Evolutionary conservation across 768 basidiomycete genomes (phyloP).

Genomic region (Lactarius pseudohatsudake): DNA sequence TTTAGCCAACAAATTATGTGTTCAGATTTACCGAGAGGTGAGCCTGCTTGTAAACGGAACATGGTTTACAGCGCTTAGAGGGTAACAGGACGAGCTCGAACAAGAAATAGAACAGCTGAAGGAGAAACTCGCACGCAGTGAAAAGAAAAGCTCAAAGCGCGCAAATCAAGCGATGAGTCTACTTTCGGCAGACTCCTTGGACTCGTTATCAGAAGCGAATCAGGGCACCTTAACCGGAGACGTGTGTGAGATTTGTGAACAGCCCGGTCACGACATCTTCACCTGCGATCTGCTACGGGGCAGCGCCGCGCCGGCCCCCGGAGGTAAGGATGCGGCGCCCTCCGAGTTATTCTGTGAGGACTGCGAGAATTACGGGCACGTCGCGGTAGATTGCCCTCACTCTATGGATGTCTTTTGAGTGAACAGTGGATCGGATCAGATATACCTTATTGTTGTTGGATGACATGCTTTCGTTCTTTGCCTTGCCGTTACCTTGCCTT

Average conservation of each 20-base stretch:
- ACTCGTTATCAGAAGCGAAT: constrained; percentile 22
- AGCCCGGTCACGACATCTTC: constrained; percentile 83
- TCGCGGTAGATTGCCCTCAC: constrained; percentile 76
- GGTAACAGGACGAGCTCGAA: constrained; percentile 77
- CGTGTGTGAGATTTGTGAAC: constrained; percentile 85
- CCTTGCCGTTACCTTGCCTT: background rate
- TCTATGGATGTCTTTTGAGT: constrained; percentile 75
- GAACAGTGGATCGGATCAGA: constrained; percentile 1
- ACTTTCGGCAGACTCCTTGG: constrained; percentile 29
- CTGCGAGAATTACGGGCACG: constrained; percentile 79
- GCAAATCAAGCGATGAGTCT: constrained; percentile 33
- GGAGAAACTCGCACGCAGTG: constrained; percentile 58
- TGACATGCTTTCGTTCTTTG: constrained; percentile 11
- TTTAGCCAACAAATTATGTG: background rate
- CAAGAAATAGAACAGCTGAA: constrained; percentile 77
- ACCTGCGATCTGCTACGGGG: constrained; percentile 69
- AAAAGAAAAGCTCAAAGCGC: constrained; percentile 60
- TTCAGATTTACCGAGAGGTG: constrained; percentile 82
- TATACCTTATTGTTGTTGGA: constrained; percentile 15
- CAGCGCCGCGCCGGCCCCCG: constrained; percentile 44
- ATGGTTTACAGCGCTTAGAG: too few relatives aligned
- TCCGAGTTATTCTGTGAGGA: constrained; percentile 65
- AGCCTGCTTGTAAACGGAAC: constrained; percentile 22
- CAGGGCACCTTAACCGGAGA: constrained; percentile 34
- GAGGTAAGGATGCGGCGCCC: constrained; percentile 28